Conservation (phyloP, 805 yeast species). For the Myxozyma geophila region DNA sequence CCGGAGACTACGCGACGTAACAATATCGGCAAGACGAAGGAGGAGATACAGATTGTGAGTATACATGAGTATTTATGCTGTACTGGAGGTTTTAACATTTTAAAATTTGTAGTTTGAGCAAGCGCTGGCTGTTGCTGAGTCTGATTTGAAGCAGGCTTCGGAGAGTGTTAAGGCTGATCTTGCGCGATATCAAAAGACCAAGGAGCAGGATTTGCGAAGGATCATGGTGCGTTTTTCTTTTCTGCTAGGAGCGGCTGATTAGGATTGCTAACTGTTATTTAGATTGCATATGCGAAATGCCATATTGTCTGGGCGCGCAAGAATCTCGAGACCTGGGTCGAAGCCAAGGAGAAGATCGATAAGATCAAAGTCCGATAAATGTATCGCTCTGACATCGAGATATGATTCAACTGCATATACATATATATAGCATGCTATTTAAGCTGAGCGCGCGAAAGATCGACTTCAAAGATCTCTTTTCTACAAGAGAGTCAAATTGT, state of each 20-base stretch:
- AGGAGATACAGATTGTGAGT: conserved; percentile 47
- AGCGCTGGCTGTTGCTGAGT: conserved; percentile 58
- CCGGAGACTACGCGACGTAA: conserved; percentile 67
- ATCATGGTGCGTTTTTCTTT: conserved; percentile 47
- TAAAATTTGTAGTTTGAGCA: conserved; percentile 43
- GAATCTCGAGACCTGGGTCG: conserved; percentile 70
- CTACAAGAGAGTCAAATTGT: too few relatives aligned
- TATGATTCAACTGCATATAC: background rate
- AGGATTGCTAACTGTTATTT: background rate
- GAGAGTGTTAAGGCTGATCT: conserved; percentile 51
- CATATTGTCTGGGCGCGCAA: conserved; percentile 69
- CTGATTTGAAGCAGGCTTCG: conserved; percentile 56
- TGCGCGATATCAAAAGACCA: conserved; percentile 54
- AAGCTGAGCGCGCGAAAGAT: too few relatives aligned
- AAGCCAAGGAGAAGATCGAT: conserved; percentile 49
- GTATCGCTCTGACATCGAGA: background rate
- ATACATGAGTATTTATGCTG: background rate
- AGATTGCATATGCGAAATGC: conserved; percentile 56
- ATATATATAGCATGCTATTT: background rate
- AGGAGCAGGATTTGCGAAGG: conserved; percentile 56
- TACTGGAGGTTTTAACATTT: background rate
- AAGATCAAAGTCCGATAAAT: conserved; percentile 32
- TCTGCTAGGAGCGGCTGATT: background rate
- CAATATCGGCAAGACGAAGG: conserved; percentile 51
- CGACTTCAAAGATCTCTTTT: too few relatives aligned